These are phyloP conservation scores for Paraphaeosphaeria minitans DNA, from an alignment of 2,329 filamentous ascomycete species.

Conservation along the genomic window DNA sequence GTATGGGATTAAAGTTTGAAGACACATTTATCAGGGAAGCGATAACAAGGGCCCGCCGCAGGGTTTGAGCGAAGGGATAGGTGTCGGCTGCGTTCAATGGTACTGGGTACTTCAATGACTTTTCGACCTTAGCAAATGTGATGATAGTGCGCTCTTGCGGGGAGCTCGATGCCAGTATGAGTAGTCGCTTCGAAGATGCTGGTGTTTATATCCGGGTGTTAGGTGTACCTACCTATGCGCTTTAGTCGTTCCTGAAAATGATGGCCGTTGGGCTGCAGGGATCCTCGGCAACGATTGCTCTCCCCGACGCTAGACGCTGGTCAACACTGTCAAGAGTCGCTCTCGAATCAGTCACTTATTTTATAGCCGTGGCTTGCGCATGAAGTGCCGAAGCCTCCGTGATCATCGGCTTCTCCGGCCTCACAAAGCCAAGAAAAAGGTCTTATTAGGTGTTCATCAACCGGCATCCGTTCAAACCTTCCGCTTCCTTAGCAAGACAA, in stretches of 20 bases:
- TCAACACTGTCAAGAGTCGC: neutral
- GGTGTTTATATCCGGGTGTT: neutral
- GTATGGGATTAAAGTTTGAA: constrained; percentile 14
- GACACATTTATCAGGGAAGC: constrained; percentile 26
- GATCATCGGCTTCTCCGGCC: neutral
- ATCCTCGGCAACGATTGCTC: constrained; percentile 1
- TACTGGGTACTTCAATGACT: neutral
- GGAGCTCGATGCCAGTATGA: neutral
- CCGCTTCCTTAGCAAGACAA: constrained; percentile 2
- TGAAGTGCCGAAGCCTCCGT: neutral
- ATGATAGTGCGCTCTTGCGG: neutral
- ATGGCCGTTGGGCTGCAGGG: constrained; percentile 9
- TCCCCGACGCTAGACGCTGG: neutral
- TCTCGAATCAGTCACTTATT: neutral
- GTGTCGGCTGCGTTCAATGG: no score
- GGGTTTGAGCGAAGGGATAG: neutral
- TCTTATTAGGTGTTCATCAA: neutral
- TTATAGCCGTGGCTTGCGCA: neutral
- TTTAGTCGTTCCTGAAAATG: constrained; percentile 12
- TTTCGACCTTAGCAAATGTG: neutral
- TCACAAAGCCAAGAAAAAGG: neutral
- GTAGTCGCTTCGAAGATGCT: neutral
- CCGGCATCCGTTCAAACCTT: constrained; percentile 3
- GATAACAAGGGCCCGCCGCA: constrained; percentile 5
- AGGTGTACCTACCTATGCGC: no score